Base-by-base conservation (phyloP, 768 basidiomycete genomes). In the Psilocybe cyanescens region DNA sequence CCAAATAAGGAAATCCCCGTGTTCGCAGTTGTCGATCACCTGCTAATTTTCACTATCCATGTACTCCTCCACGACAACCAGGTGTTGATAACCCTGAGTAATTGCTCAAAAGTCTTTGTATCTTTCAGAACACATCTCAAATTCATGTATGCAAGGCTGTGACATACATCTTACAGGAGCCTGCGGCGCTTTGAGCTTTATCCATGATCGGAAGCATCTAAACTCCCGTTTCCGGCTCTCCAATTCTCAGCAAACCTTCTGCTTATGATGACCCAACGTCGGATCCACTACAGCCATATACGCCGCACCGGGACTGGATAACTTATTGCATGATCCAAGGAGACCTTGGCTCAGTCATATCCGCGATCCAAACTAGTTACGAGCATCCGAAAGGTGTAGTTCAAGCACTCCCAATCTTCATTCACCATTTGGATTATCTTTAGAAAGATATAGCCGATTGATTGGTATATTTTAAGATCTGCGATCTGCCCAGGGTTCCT, bases 401-500 rank as follows among this genome's bases (percentile, higher is more conserved):
- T 35, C 33, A 53, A 24, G 6, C n/a, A 28, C 14, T 30, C n/a
- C n/a, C 14, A 6, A 24, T 9, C 14, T 37, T 24, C 30, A 11
- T 9, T 53, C 33, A 33, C 31, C n/a, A 16, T 35, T 53, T 35
- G 31, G 8, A 53, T 53, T 16, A n/a, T 11, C n/a, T 24, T 35
- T 51, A 56, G 31, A 31, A 48, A 55, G n/a, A 60, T 16, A 55
- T 41, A 55, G 28, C 16, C 53, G 31, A 46, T 37, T 44, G 52
- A 58, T 59, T 31, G 39, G 41, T 33, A 45, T 65, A 58, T 61
- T 65, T 59, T 61, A 52, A 49, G 53, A 65, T 33, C 19, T 37
- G 30, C 17, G 45, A 52, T 53, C 56, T 37, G 16, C 47, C 46
- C 54, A 61, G 60, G 39, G 30, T 54, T 53, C 44, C 44, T 46